phyloP scores from a whole-genome alignment of 441 rosid genomes.

The Pelargonium exstipulatum region DNA sequence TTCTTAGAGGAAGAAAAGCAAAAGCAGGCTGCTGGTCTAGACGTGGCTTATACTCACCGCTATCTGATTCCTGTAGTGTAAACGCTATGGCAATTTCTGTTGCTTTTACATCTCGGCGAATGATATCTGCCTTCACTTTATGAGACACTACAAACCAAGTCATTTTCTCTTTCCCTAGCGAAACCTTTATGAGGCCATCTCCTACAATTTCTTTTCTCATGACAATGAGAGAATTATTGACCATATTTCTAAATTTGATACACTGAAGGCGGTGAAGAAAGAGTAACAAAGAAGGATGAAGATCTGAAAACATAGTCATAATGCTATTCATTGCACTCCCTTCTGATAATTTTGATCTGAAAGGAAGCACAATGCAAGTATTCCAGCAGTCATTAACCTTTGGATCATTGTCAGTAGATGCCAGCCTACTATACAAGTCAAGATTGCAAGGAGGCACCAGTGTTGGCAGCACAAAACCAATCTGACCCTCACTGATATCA shows the following conservation, averaged over 20 bases:
- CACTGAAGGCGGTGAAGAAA: constrained; percentile 91
- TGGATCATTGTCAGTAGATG: constrained; percentile 32
- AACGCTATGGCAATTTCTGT: constrained; percentile 89
- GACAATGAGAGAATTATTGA: constrained; percentile 55
- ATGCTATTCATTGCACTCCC: constrained; percentile 48
- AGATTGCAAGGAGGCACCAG: constrained; percentile 65
- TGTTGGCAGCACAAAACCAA: constrained; percentile 94
- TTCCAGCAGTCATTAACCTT: constrained; percentile 54
- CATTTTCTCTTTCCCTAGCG: constrained; percentile 64
- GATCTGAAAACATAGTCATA: constrained; percentile 80
- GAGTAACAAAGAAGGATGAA: constrained; percentile 89
- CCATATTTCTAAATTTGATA: constrained; percentile 67
- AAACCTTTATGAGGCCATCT: constrained; percentile 72
- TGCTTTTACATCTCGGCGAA: constrained; percentile 55
- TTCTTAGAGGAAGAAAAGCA: constrained; percentile 96
- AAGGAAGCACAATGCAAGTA: constrained; percentile 91
- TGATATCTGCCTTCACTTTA: constrained; percentile 51
- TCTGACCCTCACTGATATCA: constrained; percentile 91
- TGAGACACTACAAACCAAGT: constrained; percentile 92
- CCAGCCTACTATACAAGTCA: constrained; percentile 42
- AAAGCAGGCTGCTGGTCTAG: constrained; percentile 86
- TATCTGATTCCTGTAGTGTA: constrained; percentile 60
- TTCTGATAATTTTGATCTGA: constrained; percentile 57
- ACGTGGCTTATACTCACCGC: constrained; percentile 55
- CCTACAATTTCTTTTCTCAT: constrained; percentile 81